Evolutionary conservation across 2,329 filamentous ascomycete genomes (phyloP).

Genomic region (Trichophaea hybrida): DNA sequence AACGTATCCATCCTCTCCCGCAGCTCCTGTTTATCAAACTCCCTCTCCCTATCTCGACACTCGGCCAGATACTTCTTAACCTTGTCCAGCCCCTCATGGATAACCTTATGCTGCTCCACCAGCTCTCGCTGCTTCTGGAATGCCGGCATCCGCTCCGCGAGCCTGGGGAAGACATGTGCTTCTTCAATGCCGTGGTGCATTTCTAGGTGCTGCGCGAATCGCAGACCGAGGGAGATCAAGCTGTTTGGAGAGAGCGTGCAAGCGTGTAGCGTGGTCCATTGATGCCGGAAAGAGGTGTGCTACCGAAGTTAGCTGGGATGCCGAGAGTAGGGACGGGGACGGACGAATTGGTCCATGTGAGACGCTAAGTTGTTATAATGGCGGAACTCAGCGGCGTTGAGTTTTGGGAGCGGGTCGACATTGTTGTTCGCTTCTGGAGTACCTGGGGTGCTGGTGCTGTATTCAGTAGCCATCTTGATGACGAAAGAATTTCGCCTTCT

Average conservation of each 20-base stretch:
- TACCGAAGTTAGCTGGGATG: slow-evolving; percentile 15
- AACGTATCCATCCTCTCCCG: slow-evolving; percentile 62
- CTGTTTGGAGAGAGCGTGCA: slow-evolving; percentile 42
- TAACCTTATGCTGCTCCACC: slow-evolving; percentile 60
- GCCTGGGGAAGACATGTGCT: slow-evolving; percentile 59
- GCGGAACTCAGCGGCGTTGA: slow-evolving; percentile 52
- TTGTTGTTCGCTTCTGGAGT: too few species aligned
- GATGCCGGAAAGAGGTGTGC: slow-evolving; percentile 55
- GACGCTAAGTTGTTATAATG: slow-evolving; percentile 60
- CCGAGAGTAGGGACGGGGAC: slow-evolving; percentile 11
- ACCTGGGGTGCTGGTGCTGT: too few species aligned
- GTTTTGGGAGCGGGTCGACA: slow-evolving; percentile 38
- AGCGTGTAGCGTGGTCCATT: slow-evolving; percentile 52
- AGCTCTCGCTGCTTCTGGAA: slow-evolving; percentile 26
- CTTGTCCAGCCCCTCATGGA: slow-evolving; percentile 59
- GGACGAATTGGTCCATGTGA: slow-evolving; percentile 55
- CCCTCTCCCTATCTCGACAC: slow-evolving; percentile 48
- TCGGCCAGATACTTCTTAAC: slow-evolving; percentile 50
- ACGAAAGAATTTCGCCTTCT: too few species aligned
- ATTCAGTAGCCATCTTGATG: too few species aligned
- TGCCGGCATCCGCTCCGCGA: slow-evolving; percentile 43
- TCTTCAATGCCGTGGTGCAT: slow-evolving; percentile 77
- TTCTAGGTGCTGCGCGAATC: slow-evolving; percentile 56
- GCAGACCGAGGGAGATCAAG: slow-evolving; percentile 51
- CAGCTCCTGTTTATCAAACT: slow-evolving; percentile 43